Evolutionary conservation across 805 yeast genomes (phyloP), one percentile per base, ranked within the genome.

Genomic region (Candida nanaspora): DNA sequence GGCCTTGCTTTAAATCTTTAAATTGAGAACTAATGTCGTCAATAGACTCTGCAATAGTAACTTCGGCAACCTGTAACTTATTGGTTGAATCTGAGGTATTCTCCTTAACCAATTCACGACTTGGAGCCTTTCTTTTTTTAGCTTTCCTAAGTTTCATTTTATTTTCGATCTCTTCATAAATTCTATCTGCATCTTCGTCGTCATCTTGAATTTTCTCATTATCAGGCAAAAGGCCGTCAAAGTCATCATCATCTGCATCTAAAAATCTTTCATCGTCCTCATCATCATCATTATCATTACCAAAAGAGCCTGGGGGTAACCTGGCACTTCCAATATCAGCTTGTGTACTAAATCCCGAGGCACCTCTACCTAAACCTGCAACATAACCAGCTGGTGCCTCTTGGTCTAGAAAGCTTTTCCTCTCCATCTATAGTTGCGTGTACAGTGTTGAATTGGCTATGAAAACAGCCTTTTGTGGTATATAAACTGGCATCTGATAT

Each of bases 311-410:
- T 40, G 44, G 51, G 42, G 42, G 66, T 55, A 40, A 41, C 60
- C 45, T 68, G 43, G 72, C 69, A 15, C 69, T 64, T 0, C 86
- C 86, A 14, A 83, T 58, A 46, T 83, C 94, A 1, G 93, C 86
- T 43, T 87, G 74, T 0, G 96, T 87, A 0, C 89, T 79, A 60
- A 93, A 89, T 5, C 97, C 98, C 1, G 86, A 76, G 2, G 97
- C 98, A 22, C 98, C 98, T 55, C 98, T 70, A 0, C 97, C 98
- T 7, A 88, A 62, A 21, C 98, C 98, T 3, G 98, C 83, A 32
- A 88, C 74, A 56, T 91, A 91, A 6, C 94, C 95, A 2, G 82
- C 75, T 0, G 98, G 98, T 1, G 98, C 82, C 45, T 79, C 78
- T 63, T 84, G 86, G 53, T 83, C 87, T 37, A 91, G 66, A 61